Percentiles rank a stretch among this genome's conserved stretches.
These are phyloP conservation scores for Gillenia trifoliata DNA, from an alignment of 306 rosid genomes.

Conservation along the genomic window DNA sequence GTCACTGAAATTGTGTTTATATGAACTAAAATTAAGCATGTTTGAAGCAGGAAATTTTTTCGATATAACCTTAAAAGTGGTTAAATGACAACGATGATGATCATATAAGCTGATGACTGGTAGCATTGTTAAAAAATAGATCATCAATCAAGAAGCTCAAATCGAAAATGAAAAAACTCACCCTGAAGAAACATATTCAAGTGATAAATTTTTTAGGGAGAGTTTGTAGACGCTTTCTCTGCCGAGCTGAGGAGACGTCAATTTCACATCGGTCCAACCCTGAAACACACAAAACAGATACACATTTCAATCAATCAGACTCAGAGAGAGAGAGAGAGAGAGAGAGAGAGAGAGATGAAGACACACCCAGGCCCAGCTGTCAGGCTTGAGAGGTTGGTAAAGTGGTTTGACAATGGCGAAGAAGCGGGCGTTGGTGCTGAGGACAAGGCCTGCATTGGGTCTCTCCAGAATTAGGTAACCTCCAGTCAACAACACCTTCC, in stretches of 20 bases:
- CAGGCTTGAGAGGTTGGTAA: constrained; percentile 40
- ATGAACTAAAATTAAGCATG: not conserved
- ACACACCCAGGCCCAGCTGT: constrained; percentile 76
- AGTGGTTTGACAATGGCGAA: constrained; percentile 71
- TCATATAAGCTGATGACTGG: not conserved
- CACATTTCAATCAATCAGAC: not conserved
- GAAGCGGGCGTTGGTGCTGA: constrained; percentile 78
- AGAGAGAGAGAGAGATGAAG: not conserved
- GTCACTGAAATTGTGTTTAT: constrained; percentile 50
- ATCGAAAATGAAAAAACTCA: constrained; percentile 14
- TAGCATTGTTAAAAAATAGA: not conserved
- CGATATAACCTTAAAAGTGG: not conserved
- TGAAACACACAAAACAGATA: constrained; percentile 21
- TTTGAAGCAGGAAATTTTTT: not conserved
- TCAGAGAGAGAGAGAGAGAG: not conserved
- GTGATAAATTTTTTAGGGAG: constrained; percentile 46
- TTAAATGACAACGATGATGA: not conserved
- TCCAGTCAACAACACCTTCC: constrained; percentile 72
- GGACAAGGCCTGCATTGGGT: constrained; percentile 76
- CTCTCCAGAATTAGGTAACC: constrained; percentile 76
- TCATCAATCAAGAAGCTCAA: not conserved
- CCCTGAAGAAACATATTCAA: constrained; percentile 66
- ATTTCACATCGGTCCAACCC: constrained; percentile 83
- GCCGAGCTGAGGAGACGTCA: constrained; percentile 84
- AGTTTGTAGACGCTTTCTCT: constrained; percentile 75